Evolutionary conservation across 2,329 filamentous ascomycete genomes (phyloP), one percentile per base, ranked within the genome.

Genomic region (Arthrinium phaeospermum): DNA sequence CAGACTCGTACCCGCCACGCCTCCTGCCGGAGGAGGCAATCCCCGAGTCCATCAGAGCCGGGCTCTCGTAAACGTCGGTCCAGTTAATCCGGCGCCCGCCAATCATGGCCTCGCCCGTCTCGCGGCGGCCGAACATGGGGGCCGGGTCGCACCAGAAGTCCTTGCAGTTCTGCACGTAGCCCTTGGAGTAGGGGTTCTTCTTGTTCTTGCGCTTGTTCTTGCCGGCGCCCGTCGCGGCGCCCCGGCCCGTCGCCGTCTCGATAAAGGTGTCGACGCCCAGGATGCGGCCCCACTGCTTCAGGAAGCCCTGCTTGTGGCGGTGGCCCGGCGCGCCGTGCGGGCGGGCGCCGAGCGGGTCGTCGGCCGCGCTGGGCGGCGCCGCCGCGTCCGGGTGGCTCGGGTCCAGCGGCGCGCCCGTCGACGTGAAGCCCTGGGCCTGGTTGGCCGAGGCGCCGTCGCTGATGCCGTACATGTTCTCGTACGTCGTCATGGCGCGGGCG

Each of bases 131-230:
- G 80, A 98, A 96, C 24, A 97, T 82, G 0, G 96, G 93, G 2
- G 93, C 92, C 1, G 94, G 91, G 80, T 98, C 96, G 78, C 93
- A 96, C 94, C 95, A 98, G 81, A 99, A 99, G 82, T 99, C 97
- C 76, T 90, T 92, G 83, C 96, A 99, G 80, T 99, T 99, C 73
- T 91, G 89, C n/a, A 97, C 77, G 51, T 94, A 87, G 10, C 96
- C 96, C 45, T 91, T 88, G 72, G 91, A 96, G 82, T 96, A 99
- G 0, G 95, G 95, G 80, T 98, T 99, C 75, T 87, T 87, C 80
- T 88, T 88, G 8, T n/a, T 64, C 71, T 87, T 86, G 75, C 87
- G 83, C 76, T 85, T 87, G 83, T 86, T 85, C 80, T 87, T 85
- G 67, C 57, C 69, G 34, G 12, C 34, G 44, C 76, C 77, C 1